Evolutionary conservation across 495 filamentous ascomycete genomes (phyloP).

Genomic region (Penicillium riverlandense): DNA sequence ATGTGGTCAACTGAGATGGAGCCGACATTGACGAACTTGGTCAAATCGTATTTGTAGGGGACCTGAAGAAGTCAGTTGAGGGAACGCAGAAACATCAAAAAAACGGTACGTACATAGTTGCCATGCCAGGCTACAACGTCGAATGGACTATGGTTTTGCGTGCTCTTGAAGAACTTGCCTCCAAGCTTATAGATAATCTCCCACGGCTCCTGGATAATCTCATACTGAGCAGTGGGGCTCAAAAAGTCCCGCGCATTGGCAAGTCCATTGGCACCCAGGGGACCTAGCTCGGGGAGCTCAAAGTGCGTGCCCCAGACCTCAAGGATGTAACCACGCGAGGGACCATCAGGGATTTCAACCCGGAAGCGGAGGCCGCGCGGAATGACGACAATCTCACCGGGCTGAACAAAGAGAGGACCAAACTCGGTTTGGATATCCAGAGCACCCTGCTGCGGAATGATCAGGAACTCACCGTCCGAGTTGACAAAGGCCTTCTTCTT

Average conservation of each 20-base stretch:
- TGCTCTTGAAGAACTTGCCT: slow-evolving; percentile 42
- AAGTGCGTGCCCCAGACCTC: slow-evolving; percentile 43
- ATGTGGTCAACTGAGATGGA: slow-evolving; percentile 45
- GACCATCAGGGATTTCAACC: slow-evolving; percentile 36
- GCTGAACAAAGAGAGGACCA: slow-evolving; percentile 39
- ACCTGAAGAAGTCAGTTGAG: slow-evolving; percentile 17
- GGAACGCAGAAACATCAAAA: background rate
- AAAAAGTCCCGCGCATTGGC: slow-evolving; percentile 46
- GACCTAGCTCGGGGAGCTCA: slow-evolving; percentile 44
- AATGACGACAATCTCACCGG: slow-evolving; percentile 41
- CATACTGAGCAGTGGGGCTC: slow-evolving; percentile 34
- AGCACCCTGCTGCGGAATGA: slow-evolving; percentile 40
- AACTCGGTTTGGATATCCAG: slow-evolving; percentile 46
- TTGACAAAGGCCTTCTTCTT: slow-evolving; percentile 39
- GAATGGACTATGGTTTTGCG: slow-evolving; percentile 43
- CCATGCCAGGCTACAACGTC: slow-evolving; percentile 50
- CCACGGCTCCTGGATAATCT: slow-evolving; percentile 34
- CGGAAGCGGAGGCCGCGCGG: slow-evolving; percentile 42
- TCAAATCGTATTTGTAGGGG: slow-evolving; percentile 45
- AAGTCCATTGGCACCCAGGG: slow-evolving; percentile 43
- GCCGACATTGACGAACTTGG: slow-evolving; percentile 44
- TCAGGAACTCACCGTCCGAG: slow-evolving; percentile 43
- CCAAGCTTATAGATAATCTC: slow-evolving; percentile 44
- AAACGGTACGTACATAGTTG: slow-evolving; percentile 30
- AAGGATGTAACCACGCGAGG: slow-evolving; percentile 42